Base-by-base conservation (phyloP, 208 protist genomes). In the Herpetomonas tarakana region DNA sequence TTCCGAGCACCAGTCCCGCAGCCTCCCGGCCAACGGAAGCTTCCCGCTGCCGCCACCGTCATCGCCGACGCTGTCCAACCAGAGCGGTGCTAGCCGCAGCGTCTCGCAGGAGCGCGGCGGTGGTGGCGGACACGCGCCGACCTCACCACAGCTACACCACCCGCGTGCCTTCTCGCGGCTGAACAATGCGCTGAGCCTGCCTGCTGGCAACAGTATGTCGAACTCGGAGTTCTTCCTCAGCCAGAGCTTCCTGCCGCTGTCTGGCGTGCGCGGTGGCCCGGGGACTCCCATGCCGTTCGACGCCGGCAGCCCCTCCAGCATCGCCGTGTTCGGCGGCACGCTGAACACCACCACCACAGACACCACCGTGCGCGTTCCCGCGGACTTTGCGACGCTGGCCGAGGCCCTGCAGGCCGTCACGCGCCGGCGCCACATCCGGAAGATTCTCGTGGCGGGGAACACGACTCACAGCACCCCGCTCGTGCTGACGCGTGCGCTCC, bases 371-470 rank as follows among this genome's bases (percentile, higher is more conserved):
- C 71, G 68, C 24, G 78, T 91, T 18, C 84, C 84, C n/a, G 53
- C 72, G 51, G 84, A 91, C 44, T 81, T 80, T 47, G 39, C 71
- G 28, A 81, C 30, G 16, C 76, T 91, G n/a, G 58, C 50, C 22
- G 44, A 68, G 24, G 84, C 81, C 19, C 63, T 91, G 35, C 35
- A 46, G 50, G 30, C 62, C 38, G 78, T 80, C 16, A 45, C 59
- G 35, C 51, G 16, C 19, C 71, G 83, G 71, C 81, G 80, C 35
- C 71, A 91, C 53, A 62, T 91, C 4, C 78, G 81, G 18, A 83
- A 83, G 54, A 78, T 91, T 54, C 29, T 88, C 39, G 71, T 91
- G 25, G 69, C 74, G 14, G 64, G 71, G 25, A 77, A 72, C 56
- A 78, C 74, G 4, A 71, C 83, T 12, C 70, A 79, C 57, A 81